phyloP scores from a whole-genome alignment of 495 filamentous ascomycete genomes.

The Penicillium canescens region DNA sequence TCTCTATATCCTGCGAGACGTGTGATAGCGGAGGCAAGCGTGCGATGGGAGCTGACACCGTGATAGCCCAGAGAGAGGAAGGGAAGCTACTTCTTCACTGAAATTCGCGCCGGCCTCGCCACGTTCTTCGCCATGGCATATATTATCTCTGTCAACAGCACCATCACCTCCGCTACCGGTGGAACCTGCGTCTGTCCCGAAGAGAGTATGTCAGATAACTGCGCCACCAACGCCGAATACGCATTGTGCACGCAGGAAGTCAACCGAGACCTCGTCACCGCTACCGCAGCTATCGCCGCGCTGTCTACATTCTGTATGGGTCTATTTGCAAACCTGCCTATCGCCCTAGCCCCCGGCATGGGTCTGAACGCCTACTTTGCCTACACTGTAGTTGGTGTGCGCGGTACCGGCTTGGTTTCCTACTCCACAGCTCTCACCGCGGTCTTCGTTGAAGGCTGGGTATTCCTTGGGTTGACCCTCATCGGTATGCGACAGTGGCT shows the following conservation, averaged over 20 bases:
- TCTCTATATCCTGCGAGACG: background rate
- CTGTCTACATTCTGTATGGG: constrained; percentile 74
- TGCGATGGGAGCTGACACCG: background rate
- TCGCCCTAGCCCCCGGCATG: constrained; percentile 80
- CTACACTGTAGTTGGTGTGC: constrained; percentile 75
- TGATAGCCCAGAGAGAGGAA: constrained; percentile 62
- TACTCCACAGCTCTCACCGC: constrained; percentile 74
- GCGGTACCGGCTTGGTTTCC: constrained; percentile 65
- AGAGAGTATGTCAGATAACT: constrained; percentile 48
- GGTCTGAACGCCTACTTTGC: constrained; percentile 84
- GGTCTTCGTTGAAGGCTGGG: constrained; percentile 79
- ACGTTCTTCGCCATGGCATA: constrained; percentile 91
- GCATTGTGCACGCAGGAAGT: constrained; percentile 63
- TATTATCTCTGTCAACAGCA: constrained; percentile 74
- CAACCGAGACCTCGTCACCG: constrained; percentile 75
- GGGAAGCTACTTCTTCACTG: constrained; percentile 75
- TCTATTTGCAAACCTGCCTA: constrained; percentile 68
- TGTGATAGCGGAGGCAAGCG: background rate
- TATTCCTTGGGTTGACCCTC: constrained; percentile 68
- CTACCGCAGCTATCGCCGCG: constrained; percentile 75
- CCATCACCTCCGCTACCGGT: constrained; percentile 63
- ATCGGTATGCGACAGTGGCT: constrained; percentile 82
- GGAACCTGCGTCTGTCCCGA: constrained; percentile 74
- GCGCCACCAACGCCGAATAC: constrained; percentile 58
- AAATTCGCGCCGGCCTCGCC: constrained; percentile 74